These are phyloP conservation scores for Fulvia fulva DNA, from an alignment of 2,329 filamentous ascomycete species.

Conservation along the genomic window DNA sequence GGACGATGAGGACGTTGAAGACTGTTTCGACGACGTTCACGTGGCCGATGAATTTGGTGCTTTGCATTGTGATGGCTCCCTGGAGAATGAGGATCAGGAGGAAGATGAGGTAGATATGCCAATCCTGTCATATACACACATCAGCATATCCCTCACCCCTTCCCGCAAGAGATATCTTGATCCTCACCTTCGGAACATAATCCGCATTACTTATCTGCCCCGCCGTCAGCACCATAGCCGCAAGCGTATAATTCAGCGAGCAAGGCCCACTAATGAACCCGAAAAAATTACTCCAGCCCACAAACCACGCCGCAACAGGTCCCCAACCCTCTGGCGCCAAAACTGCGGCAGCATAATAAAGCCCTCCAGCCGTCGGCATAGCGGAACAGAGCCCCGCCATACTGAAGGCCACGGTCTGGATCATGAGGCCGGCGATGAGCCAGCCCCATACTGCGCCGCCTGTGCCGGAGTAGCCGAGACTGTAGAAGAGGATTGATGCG, in stretches of 20 bases:
- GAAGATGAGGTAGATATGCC: constrained; percentile 35
- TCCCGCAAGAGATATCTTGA: neutral
- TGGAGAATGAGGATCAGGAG: constrained; percentile 32
- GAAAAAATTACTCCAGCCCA: constrained; percentile 33
- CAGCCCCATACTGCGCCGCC: constrained; percentile 32
- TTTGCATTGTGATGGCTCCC: constrained; percentile 35
- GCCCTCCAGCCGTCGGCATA: constrained; percentile 39
- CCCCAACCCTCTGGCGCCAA: constrained; percentile 34
- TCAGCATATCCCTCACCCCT: neutral
- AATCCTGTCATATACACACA: constrained; percentile 21
- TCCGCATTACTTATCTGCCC: constrained; percentile 33
- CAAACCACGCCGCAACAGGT: constrained; percentile 24
- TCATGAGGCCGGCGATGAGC: constrained; percentile 32
- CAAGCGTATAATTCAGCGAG: constrained; percentile 35
- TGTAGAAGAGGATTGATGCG: constrained; percentile 36
- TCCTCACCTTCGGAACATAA: constrained; percentile 24
- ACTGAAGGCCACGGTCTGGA: constrained; percentile 33
- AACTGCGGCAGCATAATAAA: constrained; percentile 34
- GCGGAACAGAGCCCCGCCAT: constrained; percentile 35
- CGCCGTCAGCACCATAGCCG: constrained; percentile 35
- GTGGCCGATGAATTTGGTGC: constrained; percentile 31
- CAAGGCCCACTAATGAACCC: constrained; percentile 32
- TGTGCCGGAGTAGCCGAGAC: constrained; percentile 31
- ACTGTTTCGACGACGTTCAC: constrained; percentile 30
- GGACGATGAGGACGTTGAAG: constrained; percentile 31